Conservation (phyloP, 257 asterid species). For the Gardenia jasminoides region DNA sequence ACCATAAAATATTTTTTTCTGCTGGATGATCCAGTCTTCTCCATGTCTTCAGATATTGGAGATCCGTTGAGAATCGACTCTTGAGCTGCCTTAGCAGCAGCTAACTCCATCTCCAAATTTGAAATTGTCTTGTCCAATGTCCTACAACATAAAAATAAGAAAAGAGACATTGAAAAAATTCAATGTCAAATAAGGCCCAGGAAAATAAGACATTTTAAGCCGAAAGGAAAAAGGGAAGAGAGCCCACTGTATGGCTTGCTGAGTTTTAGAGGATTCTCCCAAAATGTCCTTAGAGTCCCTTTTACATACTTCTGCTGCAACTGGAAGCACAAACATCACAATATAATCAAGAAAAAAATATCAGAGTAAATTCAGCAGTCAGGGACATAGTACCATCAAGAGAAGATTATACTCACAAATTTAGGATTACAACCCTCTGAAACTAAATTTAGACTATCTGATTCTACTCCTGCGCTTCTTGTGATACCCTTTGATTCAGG, state of each 20-base stretch:
- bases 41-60: conserved; percentile 56
- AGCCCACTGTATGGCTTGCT: conserved; percentile 57
- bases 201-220: neutral
- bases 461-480: conserved; percentile 62
- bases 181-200: neutral
- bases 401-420: conserved; percentile 48
- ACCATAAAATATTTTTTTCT: conserved; percentile 72
- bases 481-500: conserved; percentile 65
- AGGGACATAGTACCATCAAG: conserved; percentile 1
- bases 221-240: conserved; percentile 10
- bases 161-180: neutral
- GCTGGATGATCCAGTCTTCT: conserved; percentile 28
- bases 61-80: conserved; percentile 67
- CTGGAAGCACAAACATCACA: conserved; percentile 8
- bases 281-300: conserved; percentile 46
- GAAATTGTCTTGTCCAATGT: conserved; percentile 78
- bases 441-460: conserved; percentile 60
- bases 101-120: conserved; percentile 75
- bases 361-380: neutral
- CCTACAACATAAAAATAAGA: conserved; percentile 31
- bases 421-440: conserved; percentile 75
- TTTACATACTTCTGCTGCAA: conserved; percentile 52
- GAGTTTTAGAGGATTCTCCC: conserved; percentile 58
- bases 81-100: conserved; percentile 78
- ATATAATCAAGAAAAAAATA: neutral